A percentile compares a stretch with the other conserved stretches of the same genome.
Evolutionary conservation across 2,329 filamentous ascomycete genomes (phyloP).

Genomic region (Alternaria consortialis): DNA sequence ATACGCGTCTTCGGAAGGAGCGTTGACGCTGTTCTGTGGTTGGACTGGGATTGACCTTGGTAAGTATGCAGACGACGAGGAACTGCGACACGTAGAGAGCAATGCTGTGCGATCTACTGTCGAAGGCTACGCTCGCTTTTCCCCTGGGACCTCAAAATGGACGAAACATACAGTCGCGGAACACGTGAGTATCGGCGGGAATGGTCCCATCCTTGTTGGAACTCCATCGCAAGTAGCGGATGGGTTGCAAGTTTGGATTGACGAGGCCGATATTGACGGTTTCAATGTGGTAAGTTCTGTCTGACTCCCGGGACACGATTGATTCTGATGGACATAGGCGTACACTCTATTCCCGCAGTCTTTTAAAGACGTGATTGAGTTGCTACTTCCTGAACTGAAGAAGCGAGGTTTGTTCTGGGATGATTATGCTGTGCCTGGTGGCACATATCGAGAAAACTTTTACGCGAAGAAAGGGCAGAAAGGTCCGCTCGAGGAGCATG

Average conservation of each 20-base stretch:
- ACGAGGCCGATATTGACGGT: conserved; percentile 75
- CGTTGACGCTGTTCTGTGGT: conserved; percentile 74
- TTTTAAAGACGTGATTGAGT: conserved; percentile 73
- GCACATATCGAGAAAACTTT: conserved; percentile 70
- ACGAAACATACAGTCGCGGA: conserved; percentile 75
- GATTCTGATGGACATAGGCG: conserved; percentile 47
- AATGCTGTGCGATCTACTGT: conserved; percentile 68
- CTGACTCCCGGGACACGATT: not conserved
- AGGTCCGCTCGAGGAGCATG: conserved; percentile 62
- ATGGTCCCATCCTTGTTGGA: conserved; percentile 71
- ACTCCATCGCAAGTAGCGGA: conserved; percentile 72
- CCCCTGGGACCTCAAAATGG: conserved; percentile 71
- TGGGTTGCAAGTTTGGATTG: conserved; percentile 71
- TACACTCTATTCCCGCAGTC: conserved; percentile 74
- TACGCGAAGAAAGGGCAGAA: conserved; percentile 61
- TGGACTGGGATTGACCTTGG: conserved; percentile 76
- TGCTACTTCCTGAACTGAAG: conserved; percentile 70
- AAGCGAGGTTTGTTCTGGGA: conserved; percentile 66
- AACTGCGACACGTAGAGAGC: conserved; percentile 68
- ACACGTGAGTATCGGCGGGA: conserved; percentile 72
- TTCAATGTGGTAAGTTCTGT: conserved; percentile 71
- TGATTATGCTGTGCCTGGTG: conserved; percentile 63
- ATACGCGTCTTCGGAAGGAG: conserved; percentile 72
- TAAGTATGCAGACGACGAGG: conserved; percentile 69
- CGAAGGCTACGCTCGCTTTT: conserved; percentile 64